phyloP scores from a whole-genome alignment of 192 early-diverging fungal genomes.

The Backusella westeae region DNA sequence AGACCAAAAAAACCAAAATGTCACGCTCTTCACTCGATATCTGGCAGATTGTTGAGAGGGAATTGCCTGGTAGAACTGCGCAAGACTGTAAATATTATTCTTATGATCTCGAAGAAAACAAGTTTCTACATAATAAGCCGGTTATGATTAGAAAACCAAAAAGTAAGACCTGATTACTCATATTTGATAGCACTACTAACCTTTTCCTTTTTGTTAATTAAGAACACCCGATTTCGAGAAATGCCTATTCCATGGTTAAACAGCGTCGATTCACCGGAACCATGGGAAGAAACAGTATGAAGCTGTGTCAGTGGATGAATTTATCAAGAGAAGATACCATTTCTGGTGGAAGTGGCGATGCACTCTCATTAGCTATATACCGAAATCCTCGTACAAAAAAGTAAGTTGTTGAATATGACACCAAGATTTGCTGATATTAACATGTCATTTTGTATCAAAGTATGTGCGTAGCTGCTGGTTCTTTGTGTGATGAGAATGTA shows the following conservation, averaged over 20 bases:
- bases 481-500: constrained; percentile 16
- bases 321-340: not conserved
- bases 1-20: not conserved
- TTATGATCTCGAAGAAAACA: not conserved
- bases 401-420: not conserved
- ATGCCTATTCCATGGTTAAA: not conserved
- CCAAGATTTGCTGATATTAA: not conserved
- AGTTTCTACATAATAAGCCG: not conserved
- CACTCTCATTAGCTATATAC: constrained; percentile 9
- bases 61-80: constrained; percentile 7
- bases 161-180: not conserved
- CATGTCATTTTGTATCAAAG: not conserved
- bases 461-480: constrained; percentile 9
- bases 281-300: not conserved
- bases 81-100: constrained; percentile 13
- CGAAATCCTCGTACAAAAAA: constrained; percentile 1
- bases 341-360: constrained; percentile 24
- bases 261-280: not conserved
- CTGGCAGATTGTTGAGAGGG: not conserved
- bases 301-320: not conserved
- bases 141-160: constrained; percentile 5
- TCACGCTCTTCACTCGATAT: not conserved
- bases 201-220: not conserved
- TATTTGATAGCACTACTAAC: not conserved
- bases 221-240: not conserved